A percentile compares a stretch with the other conserved stretches of the same genome.
Evolutionary conservation across 2,329 filamentous ascomycete species (phyloP).

Genomic region (Epichloe glyceriae): DNA sequence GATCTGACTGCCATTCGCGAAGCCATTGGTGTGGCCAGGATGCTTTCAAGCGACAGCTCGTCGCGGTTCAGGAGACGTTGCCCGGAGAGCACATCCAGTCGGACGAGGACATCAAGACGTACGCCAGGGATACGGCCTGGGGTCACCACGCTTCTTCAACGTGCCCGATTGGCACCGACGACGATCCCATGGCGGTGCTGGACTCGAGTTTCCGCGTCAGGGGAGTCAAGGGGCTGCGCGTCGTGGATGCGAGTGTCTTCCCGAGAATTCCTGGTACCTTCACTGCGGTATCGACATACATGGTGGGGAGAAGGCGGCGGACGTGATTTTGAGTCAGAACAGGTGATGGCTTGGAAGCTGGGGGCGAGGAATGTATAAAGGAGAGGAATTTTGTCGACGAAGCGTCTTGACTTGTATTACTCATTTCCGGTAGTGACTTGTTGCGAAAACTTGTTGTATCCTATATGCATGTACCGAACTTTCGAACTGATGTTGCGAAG

Average conservation of each 20-base stretch:
- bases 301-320: slow-evolving; percentile 42
- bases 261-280: slow-evolving; percentile 35
- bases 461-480: too few species aligned
- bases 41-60: slow-evolving; percentile 15
- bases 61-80: slow-evolving; percentile 9
- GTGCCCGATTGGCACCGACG: slow-evolving; percentile 38
- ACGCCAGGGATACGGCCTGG: slow-evolving; percentile 35
- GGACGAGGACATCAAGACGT: slow-evolving; percentile 31
- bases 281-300: slow-evolving; percentile 35
- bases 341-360: not conserved
- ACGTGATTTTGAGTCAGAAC: slow-evolving; percentile 8
- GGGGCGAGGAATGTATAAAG: too few species aligned
- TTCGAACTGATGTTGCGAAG: too few species aligned
- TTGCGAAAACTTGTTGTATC: not conserved
- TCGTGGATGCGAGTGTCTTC: slow-evolving; percentile 45
- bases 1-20: slow-evolving; percentile 43
- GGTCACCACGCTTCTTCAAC: slow-evolving; percentile 46
- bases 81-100: slow-evolving; percentile 25
- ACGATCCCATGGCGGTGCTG: slow-evolving; percentile 40
- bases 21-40: slow-evolving; percentile 39
- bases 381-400: too few species aligned
- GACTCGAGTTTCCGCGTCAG: slow-evolving; percentile 41
- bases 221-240: slow-evolving; percentile 38
- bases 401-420: too few species aligned
- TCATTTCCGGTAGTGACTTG: too few species aligned